A percentile compares a stretch with the other conserved stretches of the same genome.
These are phyloP conservation scores for Ceriops tagal DNA, from an alignment of 345 rosid species.

Conservation along the genomic window DNA sequence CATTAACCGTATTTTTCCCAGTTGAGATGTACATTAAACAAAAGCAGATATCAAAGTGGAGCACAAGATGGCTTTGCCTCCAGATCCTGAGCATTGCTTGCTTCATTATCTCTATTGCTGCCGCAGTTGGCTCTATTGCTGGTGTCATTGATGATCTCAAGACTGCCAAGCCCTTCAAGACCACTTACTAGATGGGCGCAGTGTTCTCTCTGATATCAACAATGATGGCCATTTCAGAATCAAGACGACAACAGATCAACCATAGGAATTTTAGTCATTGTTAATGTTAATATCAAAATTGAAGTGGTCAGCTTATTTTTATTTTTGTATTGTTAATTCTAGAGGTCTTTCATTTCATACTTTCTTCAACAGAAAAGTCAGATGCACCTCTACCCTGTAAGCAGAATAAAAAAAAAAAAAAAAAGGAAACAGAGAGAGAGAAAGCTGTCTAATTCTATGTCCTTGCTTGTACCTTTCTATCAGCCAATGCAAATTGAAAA, in stretches of 20 bases:
- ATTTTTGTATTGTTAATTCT: neutral
- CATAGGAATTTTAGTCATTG: neutral
- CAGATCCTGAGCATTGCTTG: slow-evolving; percentile 67
- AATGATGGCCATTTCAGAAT: slow-evolving; percentile 7
- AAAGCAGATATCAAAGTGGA: slow-evolving; percentile 68
- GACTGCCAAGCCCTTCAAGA: slow-evolving; percentile 58
- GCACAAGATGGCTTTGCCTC: slow-evolving; percentile 72
- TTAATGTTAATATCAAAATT: slow-evolving; percentile 8
- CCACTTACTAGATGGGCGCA: slow-evolving; percentile 31
- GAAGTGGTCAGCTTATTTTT: neutral
- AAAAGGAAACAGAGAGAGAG: too few species aligned
- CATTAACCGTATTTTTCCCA: slow-evolving; percentile 80
- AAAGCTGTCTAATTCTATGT: neutral
- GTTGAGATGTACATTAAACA: slow-evolving; percentile 82
- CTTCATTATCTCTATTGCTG: slow-evolving; percentile 61
- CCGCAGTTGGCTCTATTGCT: slow-evolving; percentile 75
- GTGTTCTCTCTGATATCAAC: neutral
- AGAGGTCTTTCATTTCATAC: neutral
- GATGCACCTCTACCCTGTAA: neutral
- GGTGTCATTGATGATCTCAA: slow-evolving; percentile 59
- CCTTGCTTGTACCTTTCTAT: slow-evolving; percentile 4
- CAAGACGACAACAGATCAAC: neutral
- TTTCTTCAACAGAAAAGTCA: neutral
- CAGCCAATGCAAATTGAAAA: slow-evolving; percentile 12
- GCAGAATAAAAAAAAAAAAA: neutral